Conservation (phyloP, 2,329 filamentous ascomycete genomes). For the Alternaria dauci region DNA sequence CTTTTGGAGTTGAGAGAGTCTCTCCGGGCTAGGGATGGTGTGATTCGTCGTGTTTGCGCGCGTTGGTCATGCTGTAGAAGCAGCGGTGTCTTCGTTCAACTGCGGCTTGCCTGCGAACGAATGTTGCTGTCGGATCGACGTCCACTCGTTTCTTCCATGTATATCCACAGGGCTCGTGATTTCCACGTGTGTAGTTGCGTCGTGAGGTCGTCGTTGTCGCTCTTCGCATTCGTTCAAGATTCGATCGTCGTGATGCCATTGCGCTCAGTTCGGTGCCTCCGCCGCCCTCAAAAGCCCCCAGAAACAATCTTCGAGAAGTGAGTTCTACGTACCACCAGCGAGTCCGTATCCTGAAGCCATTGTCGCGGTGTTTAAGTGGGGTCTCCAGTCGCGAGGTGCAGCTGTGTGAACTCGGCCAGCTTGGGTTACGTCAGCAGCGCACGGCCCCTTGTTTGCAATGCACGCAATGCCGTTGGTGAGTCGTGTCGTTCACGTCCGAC, state of each 20-base stretch:
- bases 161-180: fast-evolving
- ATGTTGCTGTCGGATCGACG: too few relatives aligned
- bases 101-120: background rate
- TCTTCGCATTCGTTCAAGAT: conserved; percentile 13
- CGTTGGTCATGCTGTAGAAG: background rate
- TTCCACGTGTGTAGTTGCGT: background rate
- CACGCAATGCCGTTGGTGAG: background rate
- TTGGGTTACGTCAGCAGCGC: conserved; percentile 20
- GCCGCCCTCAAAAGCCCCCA: conserved; percentile 15
- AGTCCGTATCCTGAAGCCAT: conserved; percentile 88
- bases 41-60: background rate
- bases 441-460: background rate
- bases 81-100: background rate
- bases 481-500: background rate
- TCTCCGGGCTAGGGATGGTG: background rate
- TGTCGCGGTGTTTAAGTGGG: conserved; percentile 47
- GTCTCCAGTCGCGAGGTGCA: conserved; percentile 18
- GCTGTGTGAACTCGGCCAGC: conserved; percentile 20
- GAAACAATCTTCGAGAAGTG: background rate
- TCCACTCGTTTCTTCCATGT: too few relatives aligned
- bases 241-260: conserved; percentile 32
- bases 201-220: conserved; percentile 4
- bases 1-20: too few relatives aligned
- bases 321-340: conserved; percentile 71
- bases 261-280: conserved; percentile 17